phyloP scores from a whole-genome alignment of 768 basidiomycete genomes.

The Xerocomus brunneocitrinus region DNA sequence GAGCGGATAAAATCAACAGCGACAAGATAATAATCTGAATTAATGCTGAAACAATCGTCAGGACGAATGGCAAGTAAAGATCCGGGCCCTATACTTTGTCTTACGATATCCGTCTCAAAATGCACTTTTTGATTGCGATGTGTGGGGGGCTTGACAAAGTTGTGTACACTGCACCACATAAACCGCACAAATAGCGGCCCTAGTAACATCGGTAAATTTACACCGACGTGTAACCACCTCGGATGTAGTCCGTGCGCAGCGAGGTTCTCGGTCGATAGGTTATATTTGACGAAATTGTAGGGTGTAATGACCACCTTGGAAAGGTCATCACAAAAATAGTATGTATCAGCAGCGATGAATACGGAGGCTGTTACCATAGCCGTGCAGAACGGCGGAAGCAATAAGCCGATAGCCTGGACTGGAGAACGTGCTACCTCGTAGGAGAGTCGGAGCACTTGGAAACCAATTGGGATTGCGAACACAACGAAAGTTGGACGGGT shows the following conservation, averaged over 20 bases:
- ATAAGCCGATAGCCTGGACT: background rate
- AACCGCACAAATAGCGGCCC: conserved; percentile 32
- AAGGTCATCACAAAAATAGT: conserved; percentile 30
- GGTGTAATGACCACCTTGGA: conserved; percentile 29
- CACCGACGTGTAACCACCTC: conserved; percentile 35
- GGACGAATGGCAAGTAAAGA: background rate
- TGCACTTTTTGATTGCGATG: conserved; percentile 2
- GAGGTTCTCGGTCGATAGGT: conserved; percentile 34
- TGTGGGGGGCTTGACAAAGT: background rate
- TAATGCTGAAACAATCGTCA: conserved; percentile 22
- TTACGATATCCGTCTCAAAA: conserved; percentile 12
- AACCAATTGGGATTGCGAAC: conserved; percentile 30
- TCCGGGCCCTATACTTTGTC: conserved; percentile 14
- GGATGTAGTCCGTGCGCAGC: conserved; percentile 39
- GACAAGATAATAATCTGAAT: conserved; percentile 29
- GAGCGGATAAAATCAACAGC: conserved; percentile 28
- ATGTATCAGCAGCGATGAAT: conserved; percentile 28
- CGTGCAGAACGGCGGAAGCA: conserved; percentile 22
- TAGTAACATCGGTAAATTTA: conserved; percentile 38
- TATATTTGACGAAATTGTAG: conserved; percentile 37
- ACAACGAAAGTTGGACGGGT: conserved; percentile 35
- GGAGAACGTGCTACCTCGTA: conserved; percentile 10
- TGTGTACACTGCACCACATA: conserved; percentile 9
- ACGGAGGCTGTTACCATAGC: conserved; percentile 10
- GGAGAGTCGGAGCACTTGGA: conserved; percentile 20